Evolutionary conservation across 257 asterid genomes (phyloP), one percentile per base, ranked within the genome.

Genomic region (Solanum etuberosum): DNA sequence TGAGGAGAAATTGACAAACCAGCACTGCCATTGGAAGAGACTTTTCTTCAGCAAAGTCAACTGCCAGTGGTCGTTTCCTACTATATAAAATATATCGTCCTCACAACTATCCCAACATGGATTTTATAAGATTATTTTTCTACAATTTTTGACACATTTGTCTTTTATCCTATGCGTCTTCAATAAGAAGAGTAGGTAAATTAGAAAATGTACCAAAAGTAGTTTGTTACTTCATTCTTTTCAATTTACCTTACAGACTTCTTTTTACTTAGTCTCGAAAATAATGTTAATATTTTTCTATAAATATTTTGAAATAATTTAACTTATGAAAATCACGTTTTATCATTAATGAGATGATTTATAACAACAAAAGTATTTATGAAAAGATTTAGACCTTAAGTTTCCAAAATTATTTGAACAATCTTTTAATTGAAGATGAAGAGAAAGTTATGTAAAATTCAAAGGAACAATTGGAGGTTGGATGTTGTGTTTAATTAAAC

Each of bases 261-360:
- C 0, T 14, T 7, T 67, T 13, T 14, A 12, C 23, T 68, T 15
- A 3, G 12, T 7, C 2, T 2, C 1, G 0, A 1, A 31, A 14
- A 68, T 68, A 29, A 5, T 2, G 3, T 27, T 67, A 3, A 2
- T 67, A 67, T 2, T 14, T 25, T 67, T 67, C 31, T 61, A 9
- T 4, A n/a, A 25, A 25, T 65, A 65, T 65, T 27, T 3, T n/a
- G 16, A 25, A 5, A 65, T 11, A 5, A 65, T 65, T 65, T 25
- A 65, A 65, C 20, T 25, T 65, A 0, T 5, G 5, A 67, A 67
- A 63, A n/a, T 25, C 32, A 11, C 32, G 0, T 27, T 68, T 13
- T 68, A 68, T 29, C 0, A 2, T 14, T 29, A 14, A 14, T 68
- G 76, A 29, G 11, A 70, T 29, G 1, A 70, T 31, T 70, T 31